Conservation (phyloP, 306 rosid genomes). For the Herpetospermum pedunculosum region DNA sequence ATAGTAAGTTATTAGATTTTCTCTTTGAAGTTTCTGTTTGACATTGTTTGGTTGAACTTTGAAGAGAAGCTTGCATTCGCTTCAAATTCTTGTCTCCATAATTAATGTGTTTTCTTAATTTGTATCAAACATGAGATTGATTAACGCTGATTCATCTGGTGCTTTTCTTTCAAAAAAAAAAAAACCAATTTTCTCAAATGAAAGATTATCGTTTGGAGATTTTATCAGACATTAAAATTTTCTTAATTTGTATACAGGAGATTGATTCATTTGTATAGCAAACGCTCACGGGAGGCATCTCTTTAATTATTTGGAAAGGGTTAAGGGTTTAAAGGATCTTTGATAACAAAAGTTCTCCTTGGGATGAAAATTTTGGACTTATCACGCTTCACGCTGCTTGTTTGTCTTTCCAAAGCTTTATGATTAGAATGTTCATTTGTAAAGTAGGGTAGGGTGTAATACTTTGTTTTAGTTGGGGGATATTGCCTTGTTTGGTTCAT, state of each 20-base stretch:
- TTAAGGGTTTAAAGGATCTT: neutral
- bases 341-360: neutral
- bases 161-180: neutral
- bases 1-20: slow-evolving; percentile 57
- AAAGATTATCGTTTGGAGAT: neutral
- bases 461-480: neutral
- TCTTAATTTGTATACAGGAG: neutral
- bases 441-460: neutral
- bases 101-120: neutral
- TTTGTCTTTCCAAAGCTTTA: neutral
- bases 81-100: neutral
- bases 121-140: neutral
- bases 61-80: neutral
- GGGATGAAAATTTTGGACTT: neutral
- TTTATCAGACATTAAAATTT: neutral
- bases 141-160: neutral
- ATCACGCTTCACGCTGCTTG: neutral
- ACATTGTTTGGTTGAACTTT: slow-evolving; percentile 1
- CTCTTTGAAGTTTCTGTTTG: neutral
- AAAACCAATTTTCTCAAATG: neutral
- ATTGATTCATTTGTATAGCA: neutral
- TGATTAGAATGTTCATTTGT: neutral
- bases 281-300: neutral
- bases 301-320: neutral
- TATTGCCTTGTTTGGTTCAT: neutral